A percentile compares a stretch with the other conserved stretches of the same genome.
These are phyloP conservation scores for Ambrosiella beaveri DNA, from an alignment of 2,329 filamentous ascomycete species.

Conservation along the genomic window DNA sequence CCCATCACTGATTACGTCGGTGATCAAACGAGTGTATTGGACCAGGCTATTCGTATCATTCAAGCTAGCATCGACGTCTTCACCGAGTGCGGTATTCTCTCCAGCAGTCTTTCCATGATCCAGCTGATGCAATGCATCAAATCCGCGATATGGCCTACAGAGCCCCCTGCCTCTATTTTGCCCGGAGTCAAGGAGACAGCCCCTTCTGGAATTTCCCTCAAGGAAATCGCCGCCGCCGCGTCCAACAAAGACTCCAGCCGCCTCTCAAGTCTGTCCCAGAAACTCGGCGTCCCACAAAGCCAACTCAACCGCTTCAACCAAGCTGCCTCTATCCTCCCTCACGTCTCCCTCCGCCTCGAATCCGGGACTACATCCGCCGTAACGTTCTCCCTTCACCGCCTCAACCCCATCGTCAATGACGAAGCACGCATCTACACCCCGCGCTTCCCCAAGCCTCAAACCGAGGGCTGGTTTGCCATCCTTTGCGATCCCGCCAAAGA, in stretches of 20 bases:
- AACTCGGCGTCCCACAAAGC: conserved; percentile 31
- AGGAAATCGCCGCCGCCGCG: conserved; percentile 25
- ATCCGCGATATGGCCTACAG: conserved; percentile 75
- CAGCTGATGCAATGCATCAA: conserved; percentile 82
- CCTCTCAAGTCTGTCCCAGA: conserved; percentile 23
- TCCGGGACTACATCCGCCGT: conserved; percentile 26
- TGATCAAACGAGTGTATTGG: conserved; percentile 75
- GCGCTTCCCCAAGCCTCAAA: conserved; percentile 83
- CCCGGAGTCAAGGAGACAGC: conserved; percentile 42
- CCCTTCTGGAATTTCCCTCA: conserved; percentile 22
- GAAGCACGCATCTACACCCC: conserved; percentile 73
- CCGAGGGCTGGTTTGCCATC: conserved; percentile 80
- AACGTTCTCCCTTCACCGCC: conserved; percentile 44
- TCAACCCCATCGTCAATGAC: conserved; percentile 46
- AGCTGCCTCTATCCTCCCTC: conserved; percentile 49
- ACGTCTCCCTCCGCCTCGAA: conserved; percentile 43
- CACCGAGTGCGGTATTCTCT: conserved; percentile 69
- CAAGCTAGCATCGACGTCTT: conserved; percentile 90
- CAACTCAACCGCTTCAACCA: conserved; percentile 35
- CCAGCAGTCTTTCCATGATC: conserved; percentile 67
- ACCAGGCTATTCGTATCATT: conserved; percentile 92
- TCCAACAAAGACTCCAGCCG: background rate
- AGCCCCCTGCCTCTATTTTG: conserved; percentile 62
- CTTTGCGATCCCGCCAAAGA: conserved; percentile 50
- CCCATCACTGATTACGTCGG: conserved; percentile 96